These are phyloP conservation scores for Lentithecium fluviatile DNA, from an alignment of 495 filamentous ascomycete genomes.

Conservation along the genomic window DNA sequence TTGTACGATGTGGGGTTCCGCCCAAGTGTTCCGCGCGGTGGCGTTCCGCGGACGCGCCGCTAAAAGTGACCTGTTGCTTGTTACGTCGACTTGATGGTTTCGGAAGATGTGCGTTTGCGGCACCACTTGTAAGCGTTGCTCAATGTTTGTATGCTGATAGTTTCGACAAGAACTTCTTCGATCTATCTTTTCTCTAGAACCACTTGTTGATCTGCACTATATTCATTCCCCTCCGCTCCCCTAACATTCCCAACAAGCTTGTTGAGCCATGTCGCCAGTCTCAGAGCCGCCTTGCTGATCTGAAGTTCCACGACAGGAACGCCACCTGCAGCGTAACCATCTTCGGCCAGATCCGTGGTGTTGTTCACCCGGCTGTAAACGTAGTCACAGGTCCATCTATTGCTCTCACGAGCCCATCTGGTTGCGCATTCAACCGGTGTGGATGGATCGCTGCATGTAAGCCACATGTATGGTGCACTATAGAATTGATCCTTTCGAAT, in stretches of 20 bases:
- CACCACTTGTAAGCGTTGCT: too few species aligned
- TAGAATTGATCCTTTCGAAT: conserved; percentile 37
- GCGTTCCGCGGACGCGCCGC: too few species aligned
- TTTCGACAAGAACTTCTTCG: too few species aligned
- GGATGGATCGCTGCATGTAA: conserved; percentile 36
- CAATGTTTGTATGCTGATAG: too few species aligned
- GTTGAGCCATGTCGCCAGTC: conserved; percentile 45
- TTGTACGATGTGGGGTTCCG: too few species aligned
- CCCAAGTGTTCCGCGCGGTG: too few species aligned
- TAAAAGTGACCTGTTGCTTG: too few species aligned
- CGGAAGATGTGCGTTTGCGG: too few species aligned
- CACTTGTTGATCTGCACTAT: not conserved
- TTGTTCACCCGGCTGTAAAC: conserved; percentile 38
- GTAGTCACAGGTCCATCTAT: conserved; percentile 39
- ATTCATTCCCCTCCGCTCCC: not conserved
- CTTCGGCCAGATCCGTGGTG: conserved; percentile 33
- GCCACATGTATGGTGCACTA: conserved; percentile 29
- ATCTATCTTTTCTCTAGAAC: not conserved
- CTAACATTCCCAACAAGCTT: conserved; percentile 18
- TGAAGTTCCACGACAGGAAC: conserved; percentile 42
- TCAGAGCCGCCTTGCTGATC: conserved; percentile 40
- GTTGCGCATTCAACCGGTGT: conserved; percentile 36
- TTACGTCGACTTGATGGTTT: too few species aligned
- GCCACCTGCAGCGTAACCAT: conserved; percentile 38
- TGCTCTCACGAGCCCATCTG: conserved; percentile 37